These are phyloP conservation scores for Areca catechu DNA, from an alignment of 176 grass and related monocot genomes.

Conservation along the genomic window DNA sequence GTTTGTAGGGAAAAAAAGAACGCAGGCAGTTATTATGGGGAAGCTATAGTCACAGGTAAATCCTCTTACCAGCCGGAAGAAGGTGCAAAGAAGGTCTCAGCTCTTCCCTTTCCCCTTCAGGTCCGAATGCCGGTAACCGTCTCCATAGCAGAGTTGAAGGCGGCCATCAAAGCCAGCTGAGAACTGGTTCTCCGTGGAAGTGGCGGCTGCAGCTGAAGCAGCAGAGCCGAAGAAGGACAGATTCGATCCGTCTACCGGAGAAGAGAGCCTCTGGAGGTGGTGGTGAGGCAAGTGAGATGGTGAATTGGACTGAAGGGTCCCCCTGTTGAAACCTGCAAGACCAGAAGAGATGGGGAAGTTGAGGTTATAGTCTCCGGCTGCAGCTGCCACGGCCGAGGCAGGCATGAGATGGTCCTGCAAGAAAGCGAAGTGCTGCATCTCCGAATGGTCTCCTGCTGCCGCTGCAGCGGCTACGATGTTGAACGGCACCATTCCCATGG, in stretches of 20 bases:
- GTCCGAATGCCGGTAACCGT: constrained; percentile 44
- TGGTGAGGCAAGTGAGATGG: constrained; percentile 28
- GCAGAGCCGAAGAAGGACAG: constrained; percentile 42
- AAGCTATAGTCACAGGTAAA: not conserved
- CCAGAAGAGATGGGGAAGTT: constrained; percentile 68
- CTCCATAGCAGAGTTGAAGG: constrained; percentile 44
- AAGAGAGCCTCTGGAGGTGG: constrained; percentile 42
- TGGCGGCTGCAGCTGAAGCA: constrained; percentile 16
- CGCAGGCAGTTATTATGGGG: not conserved
- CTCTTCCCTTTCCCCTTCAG: constrained; percentile 71
- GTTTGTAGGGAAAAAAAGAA: too few species aligned
- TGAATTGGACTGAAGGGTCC: constrained; percentile 99
- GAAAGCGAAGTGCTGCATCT: constrained; percentile 59
- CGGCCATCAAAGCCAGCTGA: constrained; percentile 29
- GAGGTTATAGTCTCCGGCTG: constrained; percentile 56
- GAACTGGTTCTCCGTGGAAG: constrained; percentile 22
- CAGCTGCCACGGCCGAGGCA: constrained; percentile 23
- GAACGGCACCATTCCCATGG: constrained; percentile 34
- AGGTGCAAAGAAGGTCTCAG: constrained; percentile 14
- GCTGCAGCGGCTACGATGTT: constrained; percentile 19
- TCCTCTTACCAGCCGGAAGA: not conserved
- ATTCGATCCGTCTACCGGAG: constrained; percentile 46
- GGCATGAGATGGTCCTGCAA: constrained; percentile 39
- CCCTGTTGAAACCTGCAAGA: constrained; percentile 71
- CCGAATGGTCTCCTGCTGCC: constrained; percentile 18